Evolutionary conservation across 495 filamentous ascomycete genomes (phyloP), one percentile per base, ranked within the genome.

Genomic region (Hyaloscypha hepaticicola): DNA sequence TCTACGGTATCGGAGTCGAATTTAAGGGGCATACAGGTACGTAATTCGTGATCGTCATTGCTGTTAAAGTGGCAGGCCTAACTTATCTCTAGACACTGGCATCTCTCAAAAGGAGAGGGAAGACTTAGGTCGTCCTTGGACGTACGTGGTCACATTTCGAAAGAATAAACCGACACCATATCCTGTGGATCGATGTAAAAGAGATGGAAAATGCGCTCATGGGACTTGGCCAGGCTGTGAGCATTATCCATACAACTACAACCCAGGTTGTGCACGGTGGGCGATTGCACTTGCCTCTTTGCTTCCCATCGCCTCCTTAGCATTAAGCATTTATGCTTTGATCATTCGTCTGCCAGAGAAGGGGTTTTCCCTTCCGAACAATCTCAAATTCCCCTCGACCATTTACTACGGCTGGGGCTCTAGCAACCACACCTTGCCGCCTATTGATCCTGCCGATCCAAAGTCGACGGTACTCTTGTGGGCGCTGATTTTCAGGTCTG

Each of bases 181-280:
- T 31, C 55, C 55, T 31, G 55, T 34, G 14, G 55, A 58, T 16
- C 55, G 22, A 34, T 58, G 55, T 58, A 58, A 58, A 11, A 58
- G 16, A 22, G 25, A 12, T 33, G 29, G 29, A 58, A 33, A 29
- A 14, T 58, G 55, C 16, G 24, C 55, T 4, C 55, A 58, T n/a
- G 55, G 55, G 24, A 58, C 27, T 22, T 58, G 55, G 55, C 55
- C 55, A 34, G 33, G 31, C 19, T 58, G 55, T 33, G 55, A 58
- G 21, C 55, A 58, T 27, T 58, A 58, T 58, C 55, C 55, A 19
- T 58, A 58, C 55, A 58, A 58, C 55, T 58, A 34, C 27, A 58
- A 58, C 33, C 55, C 55, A 14, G 55, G 55, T 31, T 29, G 24
- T 33, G 55, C 55, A 19, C 2, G 55, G 6, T 58, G 55, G 55